Percentiles rank a stretch among this genome's conserved stretches.
phyloP scores from a whole-genome alignment of 257 asterid species.

The Agastache rugosa region DNA sequence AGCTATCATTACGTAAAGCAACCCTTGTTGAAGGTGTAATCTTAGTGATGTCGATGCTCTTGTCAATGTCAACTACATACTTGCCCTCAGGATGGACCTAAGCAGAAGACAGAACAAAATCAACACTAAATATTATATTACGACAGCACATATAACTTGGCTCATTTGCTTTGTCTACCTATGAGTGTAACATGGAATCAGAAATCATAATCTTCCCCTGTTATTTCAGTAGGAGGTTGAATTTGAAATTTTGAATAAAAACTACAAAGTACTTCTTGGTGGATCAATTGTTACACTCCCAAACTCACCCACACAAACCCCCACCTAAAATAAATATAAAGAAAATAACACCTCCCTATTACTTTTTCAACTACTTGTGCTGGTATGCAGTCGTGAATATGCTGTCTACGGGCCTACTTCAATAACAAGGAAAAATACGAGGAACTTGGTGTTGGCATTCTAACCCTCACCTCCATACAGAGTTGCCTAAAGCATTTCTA shows the following conservation, averaged over 20 bases:
- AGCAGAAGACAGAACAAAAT: constrained; percentile 32
- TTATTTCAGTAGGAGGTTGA: background rate
- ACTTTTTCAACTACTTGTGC: background rate
- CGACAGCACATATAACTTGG: background rate
- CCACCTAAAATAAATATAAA: background rate
- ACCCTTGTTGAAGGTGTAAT: constrained; percentile 96
- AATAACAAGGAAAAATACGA: constrained; percentile 8
- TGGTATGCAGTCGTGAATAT: background rate
- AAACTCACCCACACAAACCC: background rate
- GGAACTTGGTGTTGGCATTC: constrained; percentile 8
- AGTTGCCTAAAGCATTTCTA: background rate
- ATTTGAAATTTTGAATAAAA: background rate
- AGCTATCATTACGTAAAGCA: constrained; percentile 94
- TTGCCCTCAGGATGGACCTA: constrained; percentile 97
- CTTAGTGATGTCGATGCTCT: constrained; percentile 87
- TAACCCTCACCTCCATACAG: background rate
- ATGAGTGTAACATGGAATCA: background rate
- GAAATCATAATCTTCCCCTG: background rate
- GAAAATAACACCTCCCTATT: background rate
- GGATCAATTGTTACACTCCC: background rate
- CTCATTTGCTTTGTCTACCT: background rate
- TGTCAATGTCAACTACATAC: constrained; percentile 84
- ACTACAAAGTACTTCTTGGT: background rate
- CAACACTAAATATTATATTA: constrained; percentile 4
- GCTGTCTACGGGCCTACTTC: background rate